Conservation (phyloP, 208 protist species). For the Acanthamoeba divionensis region DNA sequence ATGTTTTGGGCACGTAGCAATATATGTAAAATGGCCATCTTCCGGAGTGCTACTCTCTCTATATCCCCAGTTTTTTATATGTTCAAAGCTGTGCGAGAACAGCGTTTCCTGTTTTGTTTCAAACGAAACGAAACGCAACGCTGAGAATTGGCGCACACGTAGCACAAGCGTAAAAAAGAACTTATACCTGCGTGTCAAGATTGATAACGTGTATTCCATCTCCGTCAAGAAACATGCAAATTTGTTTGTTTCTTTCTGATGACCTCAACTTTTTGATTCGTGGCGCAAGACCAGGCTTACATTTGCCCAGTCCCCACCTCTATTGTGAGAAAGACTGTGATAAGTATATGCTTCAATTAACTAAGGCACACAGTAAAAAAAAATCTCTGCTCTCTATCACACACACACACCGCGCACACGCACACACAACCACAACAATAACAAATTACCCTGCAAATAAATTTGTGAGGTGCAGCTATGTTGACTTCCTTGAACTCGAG, state of each 20-base stretch:
- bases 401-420: too few species aligned
- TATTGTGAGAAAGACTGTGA: not conserved
- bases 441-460: too few species aligned
- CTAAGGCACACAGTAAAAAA: too few species aligned
- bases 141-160: not conserved
- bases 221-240: not conserved
- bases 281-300: not conserved
- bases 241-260: not conserved
- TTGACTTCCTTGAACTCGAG: too few species aligned
- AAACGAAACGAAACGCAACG: not conserved
- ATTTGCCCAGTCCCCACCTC: conserved; percentile 8
- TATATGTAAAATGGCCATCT: not conserved
- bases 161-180: not conserved
- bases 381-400: too few species aligned
- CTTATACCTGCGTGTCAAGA: not conserved
- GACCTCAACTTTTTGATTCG: conserved; percentile 40
- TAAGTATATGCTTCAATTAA: too few species aligned
- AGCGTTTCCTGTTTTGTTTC: not conserved
- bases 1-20: not conserved
- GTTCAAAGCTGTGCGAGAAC: not conserved
- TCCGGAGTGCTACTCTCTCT: not conserved
- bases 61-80: conserved; percentile 9
- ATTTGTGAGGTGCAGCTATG: too few species aligned
- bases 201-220: not conserved
- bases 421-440: too few species aligned